Base-by-base conservation (phyloP, 2,329 filamentous ascomycete genomes). In the Alternaria metachromatica region DNA sequence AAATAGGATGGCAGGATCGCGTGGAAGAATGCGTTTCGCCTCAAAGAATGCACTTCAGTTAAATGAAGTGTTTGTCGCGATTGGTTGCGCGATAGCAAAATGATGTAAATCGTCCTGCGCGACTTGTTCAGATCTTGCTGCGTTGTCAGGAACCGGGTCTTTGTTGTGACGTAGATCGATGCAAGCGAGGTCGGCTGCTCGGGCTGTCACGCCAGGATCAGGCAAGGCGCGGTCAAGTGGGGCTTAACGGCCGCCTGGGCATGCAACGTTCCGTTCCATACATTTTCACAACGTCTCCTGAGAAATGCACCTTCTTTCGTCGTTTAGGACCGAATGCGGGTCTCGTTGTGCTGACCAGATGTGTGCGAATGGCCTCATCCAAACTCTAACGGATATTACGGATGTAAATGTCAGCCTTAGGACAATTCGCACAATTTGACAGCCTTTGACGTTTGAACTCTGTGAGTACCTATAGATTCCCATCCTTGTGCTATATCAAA, bases 401-500 rank as follows among this genome's bases (percentile, higher is more conserved):
- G 56, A 28, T 53, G 28, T 20, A 28, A 6, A 13, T 10, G 21
- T 48, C 23, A 54, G 43, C 49, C 18, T 54, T 33, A 41, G 11
- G 28, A 33, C 30, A 23, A 18, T 25, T 30, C 41, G n/a, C 30
- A 48, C 13, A 25, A 28, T 23, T 13, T 11, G 56, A 28, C n/a
- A 20, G 28, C 25, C 21, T 43, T 54, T 12, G 18, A 21, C 20
- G 51, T 30, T 44, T 33, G 26, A 18, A 20, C 18, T 41, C n/a
- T 41, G 15, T 41, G 37, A 41, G 54, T 50, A 53, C 45, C 63
- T 70, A 66, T 72, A 71, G 51, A 43, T 33, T 15, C 54, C 30
- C 23, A 72, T 60, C 75, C 75, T 70, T 72, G 74, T 59, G 26
- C 64, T 70, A 76, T 78, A 78, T 55, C 61, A 62, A 20, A 55